phyloP scores from a whole-genome alignment of 768 basidiomycete genomes.

The Agaricus blazei region DNA sequence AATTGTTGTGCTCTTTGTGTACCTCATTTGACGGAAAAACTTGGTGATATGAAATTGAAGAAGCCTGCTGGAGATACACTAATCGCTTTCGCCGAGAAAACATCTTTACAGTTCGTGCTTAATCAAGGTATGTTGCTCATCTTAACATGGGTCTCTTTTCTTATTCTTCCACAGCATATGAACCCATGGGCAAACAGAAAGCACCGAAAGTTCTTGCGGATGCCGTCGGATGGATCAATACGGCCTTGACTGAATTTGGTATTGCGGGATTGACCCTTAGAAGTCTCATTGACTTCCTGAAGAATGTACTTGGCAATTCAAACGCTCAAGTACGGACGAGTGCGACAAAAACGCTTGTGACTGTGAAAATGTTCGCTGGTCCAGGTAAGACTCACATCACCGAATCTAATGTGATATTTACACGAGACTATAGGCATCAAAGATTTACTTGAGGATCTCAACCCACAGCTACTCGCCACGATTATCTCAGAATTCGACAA shows the following conservation, averaged over 20 bases:
- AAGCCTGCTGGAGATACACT: conserved; percentile 92
- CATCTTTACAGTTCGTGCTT: conserved; percentile 90
- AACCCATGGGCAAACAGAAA: conserved; percentile 90
- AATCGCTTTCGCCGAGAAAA: conserved; percentile 82
- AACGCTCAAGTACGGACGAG: conserved; percentile 91
- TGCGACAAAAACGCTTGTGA: conserved; percentile 90
- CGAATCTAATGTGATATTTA: background rate
- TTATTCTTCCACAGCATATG: conserved; percentile 60
- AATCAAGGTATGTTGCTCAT: conserved; percentile 63
- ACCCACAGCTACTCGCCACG: conserved; percentile 87
- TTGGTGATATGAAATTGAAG: conserved; percentile 95
- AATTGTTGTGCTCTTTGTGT: conserved; percentile 81
- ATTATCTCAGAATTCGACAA: conserved; percentile 93
- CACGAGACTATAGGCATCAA: conserved; percentile 63
- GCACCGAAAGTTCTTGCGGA: conserved; percentile 97
- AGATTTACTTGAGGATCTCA: conserved; percentile 90
- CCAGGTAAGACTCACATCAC: conserved; percentile 45
- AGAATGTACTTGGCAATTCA: conserved; percentile 81
- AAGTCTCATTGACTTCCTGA: conserved; percentile 86
- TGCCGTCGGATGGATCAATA: conserved; percentile 83
- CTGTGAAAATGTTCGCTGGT: conserved; percentile 88
- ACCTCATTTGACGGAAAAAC: conserved; percentile 83
- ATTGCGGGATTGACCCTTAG: conserved; percentile 81
- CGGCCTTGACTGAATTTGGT: conserved; percentile 85
- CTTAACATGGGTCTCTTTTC: background rate